phyloP scores from a whole-genome alignment of 2,329 filamentous ascomycete genomes.

The Ustilaginoidea virens region DNA sequence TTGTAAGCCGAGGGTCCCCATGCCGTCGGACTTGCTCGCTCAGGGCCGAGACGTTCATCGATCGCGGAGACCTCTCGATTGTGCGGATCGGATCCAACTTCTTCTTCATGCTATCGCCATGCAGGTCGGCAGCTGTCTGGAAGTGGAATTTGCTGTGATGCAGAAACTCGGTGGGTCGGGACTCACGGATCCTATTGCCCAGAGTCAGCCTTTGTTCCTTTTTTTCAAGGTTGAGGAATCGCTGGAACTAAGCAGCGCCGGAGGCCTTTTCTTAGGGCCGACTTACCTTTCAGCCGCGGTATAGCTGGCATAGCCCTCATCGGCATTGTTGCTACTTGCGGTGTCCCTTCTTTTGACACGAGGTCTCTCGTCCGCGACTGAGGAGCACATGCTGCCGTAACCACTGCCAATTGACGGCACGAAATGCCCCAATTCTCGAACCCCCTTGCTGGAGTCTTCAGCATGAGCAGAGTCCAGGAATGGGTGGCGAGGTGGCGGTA shows the following conservation, averaged over 20 bases:
- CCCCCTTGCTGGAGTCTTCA: constrained; percentile 15
- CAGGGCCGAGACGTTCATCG: constrained; percentile 26
- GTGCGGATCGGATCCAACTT: constrained; percentile 35
- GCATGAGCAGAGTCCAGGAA: constrained; percentile 14
- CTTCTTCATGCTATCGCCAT: constrained; percentile 36
- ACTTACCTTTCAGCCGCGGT: constrained; percentile 23
- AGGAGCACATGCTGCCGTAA: constrained; percentile 25
- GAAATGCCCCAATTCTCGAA: constrained; percentile 14
- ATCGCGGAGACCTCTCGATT: constrained; percentile 30
- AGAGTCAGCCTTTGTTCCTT: too few relatives aligned
- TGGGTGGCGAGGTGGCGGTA: constrained; percentile 28
- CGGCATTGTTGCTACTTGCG: constrained; percentile 14
- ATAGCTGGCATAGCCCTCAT: constrained; percentile 29
- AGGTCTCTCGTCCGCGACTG: constrained; percentile 18
- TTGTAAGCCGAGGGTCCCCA: constrained; percentile 25
- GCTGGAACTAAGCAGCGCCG: too few relatives aligned
- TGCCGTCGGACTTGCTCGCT: constrained; percentile 22
- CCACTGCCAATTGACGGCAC: constrained; percentile 17
- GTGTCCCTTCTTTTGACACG: constrained; percentile 18
- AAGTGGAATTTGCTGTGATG: constrained; percentile 35
- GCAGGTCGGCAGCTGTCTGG: constrained; percentile 27
- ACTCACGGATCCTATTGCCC: too few relatives aligned
- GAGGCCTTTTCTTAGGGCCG: not conserved
- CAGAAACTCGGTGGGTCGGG: constrained; percentile 24
- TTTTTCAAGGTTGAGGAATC: too few relatives aligned